phyloP scores from a whole-genome alignment of 2,329 filamentous ascomycete genomes.

The Pseudocercospora fijiensis region DNA sequence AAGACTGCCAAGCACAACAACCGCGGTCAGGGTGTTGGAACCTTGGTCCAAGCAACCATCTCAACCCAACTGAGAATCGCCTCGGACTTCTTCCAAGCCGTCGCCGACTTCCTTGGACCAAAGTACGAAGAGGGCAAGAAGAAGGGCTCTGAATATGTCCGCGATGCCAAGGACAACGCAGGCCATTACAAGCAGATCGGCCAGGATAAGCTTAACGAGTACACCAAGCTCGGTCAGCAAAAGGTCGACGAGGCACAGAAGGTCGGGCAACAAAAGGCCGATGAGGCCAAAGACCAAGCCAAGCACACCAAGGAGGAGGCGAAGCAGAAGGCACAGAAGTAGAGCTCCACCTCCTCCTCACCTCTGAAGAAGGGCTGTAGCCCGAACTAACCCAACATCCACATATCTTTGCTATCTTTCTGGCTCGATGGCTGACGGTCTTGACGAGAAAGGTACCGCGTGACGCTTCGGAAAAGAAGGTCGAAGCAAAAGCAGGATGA shows the following conservation, averaged over 20 bases:
- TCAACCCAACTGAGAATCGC: conserved; percentile 38
- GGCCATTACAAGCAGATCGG: conserved; percentile 31
- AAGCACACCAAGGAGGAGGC: conserved; percentile 31
- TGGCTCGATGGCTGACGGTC: conserved; percentile 6
- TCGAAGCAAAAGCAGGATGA: conserved; percentile 3
- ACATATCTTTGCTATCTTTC: not conserved
- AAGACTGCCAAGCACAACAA: conserved; percentile 39
- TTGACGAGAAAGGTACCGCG: conserved; percentile 6
- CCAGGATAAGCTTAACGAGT: conserved; percentile 31
- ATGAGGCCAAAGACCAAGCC: conserved; percentile 33
- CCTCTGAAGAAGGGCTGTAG: not conserved
- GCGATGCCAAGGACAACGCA: conserved; percentile 31
- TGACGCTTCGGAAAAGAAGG: conserved; percentile 4
- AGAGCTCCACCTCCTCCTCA: conserved; percentile 13
- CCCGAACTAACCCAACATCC: not conserved
- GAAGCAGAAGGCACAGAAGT: conserved; percentile 32
- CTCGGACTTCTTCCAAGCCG: conserved; percentile 35
- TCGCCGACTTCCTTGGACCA: conserved; percentile 31
- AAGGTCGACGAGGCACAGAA: conserved; percentile 34
- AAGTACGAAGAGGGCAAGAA: conserved; percentile 40
- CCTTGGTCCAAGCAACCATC: conserved; percentile 37
- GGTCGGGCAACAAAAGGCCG: conserved; percentile 29
- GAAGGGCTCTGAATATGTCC: conserved; percentile 35
- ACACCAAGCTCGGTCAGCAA: conserved; percentile 29
- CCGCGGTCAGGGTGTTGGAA: conserved; percentile 33